Evolutionary conservation across 78 protist genomes (phyloP).

Genomic region (Bigelowiella natans): DNA sequence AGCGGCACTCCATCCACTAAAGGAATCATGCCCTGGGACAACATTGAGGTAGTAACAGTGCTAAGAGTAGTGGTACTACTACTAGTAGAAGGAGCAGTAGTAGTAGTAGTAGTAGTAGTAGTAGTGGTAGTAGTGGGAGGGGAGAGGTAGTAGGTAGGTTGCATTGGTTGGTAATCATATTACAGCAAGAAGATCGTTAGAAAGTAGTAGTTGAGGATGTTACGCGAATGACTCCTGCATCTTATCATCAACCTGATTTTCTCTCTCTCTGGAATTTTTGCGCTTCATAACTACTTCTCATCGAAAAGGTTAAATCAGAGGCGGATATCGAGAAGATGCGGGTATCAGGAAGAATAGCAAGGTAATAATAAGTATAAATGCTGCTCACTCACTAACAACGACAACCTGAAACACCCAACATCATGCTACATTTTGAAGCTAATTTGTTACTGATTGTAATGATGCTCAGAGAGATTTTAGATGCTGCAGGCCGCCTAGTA

Average conservation of each 20-base stretch:
- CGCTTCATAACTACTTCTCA: neutral
- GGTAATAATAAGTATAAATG: neutral
- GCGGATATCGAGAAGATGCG: neutral
- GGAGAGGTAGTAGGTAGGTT: neutral
- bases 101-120: neutral
- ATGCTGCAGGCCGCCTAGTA: neutral
- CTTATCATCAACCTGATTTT: neutral
- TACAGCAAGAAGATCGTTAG: too few relatives aligned
- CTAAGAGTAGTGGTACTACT: neutral
- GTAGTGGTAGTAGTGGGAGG: neutral
- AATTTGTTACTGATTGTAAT: neutral
- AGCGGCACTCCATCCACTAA: neutral
- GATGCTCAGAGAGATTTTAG: neutral
- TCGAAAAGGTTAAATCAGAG: neutral
- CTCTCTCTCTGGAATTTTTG: neutral
- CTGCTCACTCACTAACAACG: neutral
- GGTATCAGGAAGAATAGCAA: neutral
- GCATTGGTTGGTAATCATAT: too few relatives aligned
- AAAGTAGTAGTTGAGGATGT: too few relatives aligned
- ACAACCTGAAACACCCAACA: neutral
- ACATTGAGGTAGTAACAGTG: neutral
- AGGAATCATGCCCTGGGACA: neutral
- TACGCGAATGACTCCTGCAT: neutral
- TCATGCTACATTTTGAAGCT: neutral
- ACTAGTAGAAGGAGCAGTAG: neutral